Conservation (phyloP, 225 moss, liverwort and hornwort genomes). For the Bryoerythrophyllum caledonicum region DNA sequence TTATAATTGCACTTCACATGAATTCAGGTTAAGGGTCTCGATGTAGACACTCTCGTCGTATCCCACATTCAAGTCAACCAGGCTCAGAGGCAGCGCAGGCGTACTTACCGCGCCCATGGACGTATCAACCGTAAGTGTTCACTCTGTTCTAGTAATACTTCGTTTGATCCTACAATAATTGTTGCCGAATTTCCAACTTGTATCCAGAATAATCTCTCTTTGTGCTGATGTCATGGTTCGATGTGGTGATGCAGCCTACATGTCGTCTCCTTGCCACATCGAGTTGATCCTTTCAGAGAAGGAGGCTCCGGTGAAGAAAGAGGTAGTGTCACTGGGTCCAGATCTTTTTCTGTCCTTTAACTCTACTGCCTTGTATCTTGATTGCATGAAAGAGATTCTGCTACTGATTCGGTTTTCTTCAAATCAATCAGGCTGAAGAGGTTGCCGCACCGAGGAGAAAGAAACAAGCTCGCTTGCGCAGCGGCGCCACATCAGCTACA, state of each 20-base stretch:
- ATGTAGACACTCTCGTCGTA: constrained; percentile 48
- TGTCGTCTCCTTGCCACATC: constrained; percentile 41
- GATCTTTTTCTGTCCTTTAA: neutral
- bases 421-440: constrained; percentile 21
- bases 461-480: constrained; percentile 48
- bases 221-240: neutral
- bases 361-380: neutral
- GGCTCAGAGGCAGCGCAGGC: constrained; percentile 56
- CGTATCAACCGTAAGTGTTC: constrained; percentile 50
- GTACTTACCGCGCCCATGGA: constrained; percentile 62
- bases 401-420: neutral
- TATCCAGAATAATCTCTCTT: neutral
- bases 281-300: constrained; percentile 38
- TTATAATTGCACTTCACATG: too few relatives aligned
- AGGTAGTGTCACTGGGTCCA: neutral
- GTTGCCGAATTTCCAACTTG: too few relatives aligned
- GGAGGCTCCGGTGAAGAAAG: constrained; percentile 37
- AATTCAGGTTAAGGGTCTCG: constrained; percentile 56
- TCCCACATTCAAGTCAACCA: constrained; percentile 66
- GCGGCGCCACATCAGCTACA: constrained; percentile 45
- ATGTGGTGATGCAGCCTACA: constrained; percentile 26
- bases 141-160: neutral
- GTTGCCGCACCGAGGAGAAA: constrained; percentile 33
- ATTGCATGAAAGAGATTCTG: neutral
- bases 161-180: neutral